A percentile compares a stretch with the other conserved stretches of the same genome.
Evolutionary conservation across 257 asterid species (phyloP).

Genomic region (Linaria vulgaris): DNA sequence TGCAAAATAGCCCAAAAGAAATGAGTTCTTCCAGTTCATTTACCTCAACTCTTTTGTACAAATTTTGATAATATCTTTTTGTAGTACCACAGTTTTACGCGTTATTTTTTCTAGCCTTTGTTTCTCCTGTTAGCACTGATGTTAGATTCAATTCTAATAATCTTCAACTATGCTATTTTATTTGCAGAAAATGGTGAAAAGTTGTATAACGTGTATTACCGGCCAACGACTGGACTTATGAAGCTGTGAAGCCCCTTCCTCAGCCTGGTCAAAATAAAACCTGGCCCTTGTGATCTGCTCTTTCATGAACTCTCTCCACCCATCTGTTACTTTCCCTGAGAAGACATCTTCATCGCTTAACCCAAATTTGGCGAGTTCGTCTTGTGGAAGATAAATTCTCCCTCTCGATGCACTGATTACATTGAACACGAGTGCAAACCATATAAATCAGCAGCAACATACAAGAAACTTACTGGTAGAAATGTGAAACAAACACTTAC

Average conservation of each 20-base stretch:
- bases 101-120: too few species aligned
- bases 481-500: slow-evolving; percentile 36
- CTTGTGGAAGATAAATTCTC: slow-evolving; percentile 85
- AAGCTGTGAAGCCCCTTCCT: slow-evolving; percentile 78
- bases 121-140: not conserved
- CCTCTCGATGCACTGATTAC: slow-evolving; percentile 64
- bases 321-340: slow-evolving; percentile 54
- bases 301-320: slow-evolving; percentile 80
- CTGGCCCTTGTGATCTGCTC: slow-evolving; percentile 76
- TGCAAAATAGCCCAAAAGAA: slow-evolving; percentile 28
- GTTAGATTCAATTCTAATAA: not conserved
- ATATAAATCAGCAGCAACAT: not conserved
- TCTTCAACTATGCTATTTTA: too few species aligned
- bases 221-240: slow-evolving; percentile 88
- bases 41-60: too few species aligned
- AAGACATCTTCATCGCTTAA: slow-evolving; percentile 59
- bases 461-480: not conserved
- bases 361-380: slow-evolving; percentile 63
- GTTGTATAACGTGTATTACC: slow-evolving; percentile 33
- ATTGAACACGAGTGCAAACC: not conserved
- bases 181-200: not conserved
- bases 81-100: too few species aligned
- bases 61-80: too few species aligned
- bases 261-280: slow-evolving; percentile 68
- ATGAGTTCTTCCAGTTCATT: slow-evolving; percentile 1